Percentiles rank a stretch among this genome's conserved stretches.
Evolutionary conservation across 1,139 yeast genomes (phyloP).

Genomic region (Yamadazyma diospyri): DNA sequence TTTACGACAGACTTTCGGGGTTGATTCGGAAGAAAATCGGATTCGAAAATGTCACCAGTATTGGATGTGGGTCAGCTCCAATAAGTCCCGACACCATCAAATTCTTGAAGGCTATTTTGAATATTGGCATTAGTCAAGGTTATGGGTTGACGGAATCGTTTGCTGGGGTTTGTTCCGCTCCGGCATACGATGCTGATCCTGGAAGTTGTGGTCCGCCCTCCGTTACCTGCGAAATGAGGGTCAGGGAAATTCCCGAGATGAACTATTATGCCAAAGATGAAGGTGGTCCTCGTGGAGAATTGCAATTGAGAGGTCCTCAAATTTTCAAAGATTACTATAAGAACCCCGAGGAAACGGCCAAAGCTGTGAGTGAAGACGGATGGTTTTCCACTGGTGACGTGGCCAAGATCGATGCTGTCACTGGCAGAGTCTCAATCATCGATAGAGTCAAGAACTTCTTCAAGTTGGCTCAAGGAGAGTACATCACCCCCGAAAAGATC

Average conservation of each 20-base stretch:
- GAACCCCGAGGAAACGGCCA: conserved; percentile 36
- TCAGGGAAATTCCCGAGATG: conserved; percentile 40
- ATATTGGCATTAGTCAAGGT: conserved; percentile 40
- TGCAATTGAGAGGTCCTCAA: conserved; percentile 39
- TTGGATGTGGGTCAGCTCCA: conserved; percentile 69
- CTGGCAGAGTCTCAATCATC: conserved; percentile 30
- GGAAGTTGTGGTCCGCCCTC: conserved; percentile 41
- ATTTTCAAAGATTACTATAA: conserved; percentile 35
- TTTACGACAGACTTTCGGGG: conserved; percentile 48
- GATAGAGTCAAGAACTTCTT: conserved; percentile 45
- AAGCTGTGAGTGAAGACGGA: conserved; percentile 53
- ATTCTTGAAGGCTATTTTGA: conserved; percentile 38
- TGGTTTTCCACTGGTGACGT: conserved; percentile 44
- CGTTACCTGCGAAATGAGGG: conserved; percentile 32
- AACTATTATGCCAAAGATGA: conserved; percentile 27
- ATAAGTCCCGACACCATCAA: conserved; percentile 43
- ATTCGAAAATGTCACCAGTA: conserved; percentile 42
- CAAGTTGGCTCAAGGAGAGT: conserved; percentile 45
- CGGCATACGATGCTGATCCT: conserved; percentile 31
- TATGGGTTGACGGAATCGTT: conserved; percentile 47
- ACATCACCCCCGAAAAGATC: conserved; percentile 40
- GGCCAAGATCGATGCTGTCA: conserved; percentile 24
- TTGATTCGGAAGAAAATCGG: conserved; percentile 58
- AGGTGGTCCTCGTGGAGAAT: conserved; percentile 41
- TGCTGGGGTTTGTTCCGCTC: conserved; percentile 37